Conservation (phyloP, 1,284 basidiomycete genomes). For the Mycena sp. region DNA sequence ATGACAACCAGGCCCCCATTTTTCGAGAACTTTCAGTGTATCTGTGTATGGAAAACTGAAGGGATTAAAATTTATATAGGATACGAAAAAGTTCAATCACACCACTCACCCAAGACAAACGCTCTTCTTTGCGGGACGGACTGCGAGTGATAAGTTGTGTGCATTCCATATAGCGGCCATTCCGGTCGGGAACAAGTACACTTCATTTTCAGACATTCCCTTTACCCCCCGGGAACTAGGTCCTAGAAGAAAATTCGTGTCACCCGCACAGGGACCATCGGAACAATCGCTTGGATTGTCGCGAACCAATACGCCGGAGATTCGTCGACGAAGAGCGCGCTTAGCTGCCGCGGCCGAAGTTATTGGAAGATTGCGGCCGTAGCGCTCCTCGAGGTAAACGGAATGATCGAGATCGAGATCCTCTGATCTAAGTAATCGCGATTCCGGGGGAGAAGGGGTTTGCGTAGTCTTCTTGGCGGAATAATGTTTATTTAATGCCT, state of each 20-base stretch:
- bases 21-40: conserved; percentile 95
- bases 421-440: too few species aligned
- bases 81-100: too few species aligned
- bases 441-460: conserved; percentile 22
- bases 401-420: conserved; percentile 59
- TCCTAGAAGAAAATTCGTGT: conserved; percentile 60
- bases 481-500: conserved; percentile 72
- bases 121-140: conserved; percentile 75
- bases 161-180: conserved; percentile 32
- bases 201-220: conserved; percentile 27
- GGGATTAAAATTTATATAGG: conserved; percentile 5
- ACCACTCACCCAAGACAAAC: conserved; percentile 89
- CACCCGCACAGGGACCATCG: conserved; percentile 53
- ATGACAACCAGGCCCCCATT: conserved; percentile 96
- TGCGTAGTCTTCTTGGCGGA: conserved; percentile 49
- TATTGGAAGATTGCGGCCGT: conserved; percentile 91
- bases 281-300: conserved; percentile 55
- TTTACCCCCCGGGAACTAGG: conserved; percentile 26
- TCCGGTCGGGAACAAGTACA: conserved; percentile 27
- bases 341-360: conserved; percentile 27
- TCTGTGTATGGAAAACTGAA: conserved; percentile 96
- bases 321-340: conserved; percentile 29
- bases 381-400: conserved; percentile 90
- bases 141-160: conserved; percentile 52
- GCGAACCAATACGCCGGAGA: conserved; percentile 40